Evolutionary conservation across 2,329 filamentous ascomycete genomes (phyloP), one percentile per base, ranked within the genome.

Genomic region (Malbranchea zuffiana): DNA sequence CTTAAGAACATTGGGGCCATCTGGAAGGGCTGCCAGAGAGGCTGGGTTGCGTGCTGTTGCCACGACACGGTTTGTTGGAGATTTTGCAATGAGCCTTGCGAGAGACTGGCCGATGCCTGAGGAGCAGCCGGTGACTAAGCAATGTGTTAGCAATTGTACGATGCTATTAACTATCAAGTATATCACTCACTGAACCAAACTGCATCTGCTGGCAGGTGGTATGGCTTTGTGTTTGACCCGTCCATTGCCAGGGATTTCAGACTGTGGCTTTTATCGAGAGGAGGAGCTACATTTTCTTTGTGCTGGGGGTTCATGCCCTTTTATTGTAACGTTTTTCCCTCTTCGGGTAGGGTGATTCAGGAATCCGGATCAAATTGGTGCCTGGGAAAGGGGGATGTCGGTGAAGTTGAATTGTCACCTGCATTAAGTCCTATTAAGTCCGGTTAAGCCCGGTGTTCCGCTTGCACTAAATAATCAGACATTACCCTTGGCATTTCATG

Each of bases 111-210:
- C 66, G 8, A 69, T 66, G 12, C 66, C 66, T 0, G 56, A 60
- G 0, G 66, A 68, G 45, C 63, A 68, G 13, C 67, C 65, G 24
- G 65, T 66, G 13, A 66, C 62, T 66, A 18, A 10, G 7, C 15
- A 19, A 4, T 10, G 12, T 19, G 18, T 7, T 10, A 19, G 20
- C 5, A 29, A 36, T 18, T 29, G 13, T 29, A 6, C n/a, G 15
- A 19, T 15, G 21, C n/a, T n/a, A n/a, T n/a, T n/a, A n/a, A 5
- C 7, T 36, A 17, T 13, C 19, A 36, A 6, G 25, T 13, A 36
- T 29, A 29, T 15, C n/a, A 16, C 34, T 27, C 12, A 36, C 24
- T 29, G 10, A 36, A 18, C 34, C 34, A 36, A 21, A 36, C 13
- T 4, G 24, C 34, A 21, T 36, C 24, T 13, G 34, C 21, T 5